Evolutionary conservation across 331 rosid genomes (phyloP).

Genomic region (Acacia concinna): DNA sequence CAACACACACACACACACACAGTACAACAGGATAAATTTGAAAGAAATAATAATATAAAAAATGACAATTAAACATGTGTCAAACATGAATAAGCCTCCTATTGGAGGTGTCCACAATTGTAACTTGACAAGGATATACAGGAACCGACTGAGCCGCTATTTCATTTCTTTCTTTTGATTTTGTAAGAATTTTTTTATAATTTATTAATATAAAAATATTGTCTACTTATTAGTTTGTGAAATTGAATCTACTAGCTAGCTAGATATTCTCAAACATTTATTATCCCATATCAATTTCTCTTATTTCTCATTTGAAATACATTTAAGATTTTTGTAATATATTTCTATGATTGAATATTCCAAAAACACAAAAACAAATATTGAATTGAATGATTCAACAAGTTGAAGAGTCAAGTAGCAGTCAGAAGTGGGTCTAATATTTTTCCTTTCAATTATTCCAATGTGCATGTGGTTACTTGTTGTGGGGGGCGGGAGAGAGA

Average conservation of each 20-base stretch:
- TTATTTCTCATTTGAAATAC: neutral
- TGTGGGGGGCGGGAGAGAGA: neutral
- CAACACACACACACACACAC: too few relatives aligned
- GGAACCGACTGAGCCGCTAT: neutral
- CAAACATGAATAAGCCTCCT: neutral
- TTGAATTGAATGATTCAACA: neutral
- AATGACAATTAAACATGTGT: neutral
- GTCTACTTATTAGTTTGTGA: neutral
- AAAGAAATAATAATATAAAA: neutral
- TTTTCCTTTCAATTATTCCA: neutral
- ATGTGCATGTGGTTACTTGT: slow-evolving; percentile 31
- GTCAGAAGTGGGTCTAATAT: slow-evolving; percentile 1
- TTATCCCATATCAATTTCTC: neutral
- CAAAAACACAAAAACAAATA: neutral
- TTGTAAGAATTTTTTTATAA: too few relatives aligned
- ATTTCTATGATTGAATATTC: neutral
- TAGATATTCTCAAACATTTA: neutral
- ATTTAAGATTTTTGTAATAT: neutral
- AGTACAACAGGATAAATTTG: neutral
- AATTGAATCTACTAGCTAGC: neutral
- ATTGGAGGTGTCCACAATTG: neutral
- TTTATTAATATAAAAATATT: too few relatives aligned
- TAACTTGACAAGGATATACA: neutral
- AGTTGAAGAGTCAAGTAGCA: neutral
- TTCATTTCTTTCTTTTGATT: neutral